Percentiles rank a stretch among this genome's conserved stretches.
phyloP scores from a whole-genome alignment of 495 filamentous ascomycete species.

The Aspergillus biplanus region DNA sequence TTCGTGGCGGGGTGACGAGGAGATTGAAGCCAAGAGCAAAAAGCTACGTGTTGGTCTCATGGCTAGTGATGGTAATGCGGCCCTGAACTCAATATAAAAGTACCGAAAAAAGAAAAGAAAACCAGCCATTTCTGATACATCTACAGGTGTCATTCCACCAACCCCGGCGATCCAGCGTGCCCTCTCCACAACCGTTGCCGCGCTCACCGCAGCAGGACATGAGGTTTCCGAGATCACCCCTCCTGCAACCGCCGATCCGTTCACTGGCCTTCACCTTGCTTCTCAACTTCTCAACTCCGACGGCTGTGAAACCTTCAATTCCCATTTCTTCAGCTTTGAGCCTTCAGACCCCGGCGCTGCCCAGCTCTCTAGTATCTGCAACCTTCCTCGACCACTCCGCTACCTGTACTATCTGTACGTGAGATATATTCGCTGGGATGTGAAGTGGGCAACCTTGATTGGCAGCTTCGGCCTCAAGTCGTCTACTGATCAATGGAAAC shows the following conservation, averaged over 20 bases:
- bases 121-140: slow-evolving; percentile 4
- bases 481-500: slow-evolving; percentile 78
- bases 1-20: slow-evolving; percentile 68
- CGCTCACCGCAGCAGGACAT: slow-evolving; percentile 72
- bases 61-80: slow-evolving; percentile 66
- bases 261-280: slow-evolving; percentile 76
- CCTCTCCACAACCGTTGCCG: slow-evolving; percentile 67
- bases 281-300: slow-evolving; percentile 87
- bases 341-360: slow-evolving; percentile 77
- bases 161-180: slow-evolving; percentile 84
- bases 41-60: slow-evolving; percentile 77
- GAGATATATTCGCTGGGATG: slow-evolving; percentile 76
- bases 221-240: slow-evolving; percentile 73
- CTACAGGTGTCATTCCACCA: slow-evolving; percentile 74
- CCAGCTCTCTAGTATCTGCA: slow-evolving; percentile 72
- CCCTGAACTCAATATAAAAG: background rate
- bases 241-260: slow-evolving; percentile 61
- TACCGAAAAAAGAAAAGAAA: background rate
- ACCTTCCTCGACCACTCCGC: slow-evolving; percentile 74
- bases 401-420: slow-evolving; percentile 90
- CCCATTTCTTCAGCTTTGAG: slow-evolving; percentile 77
- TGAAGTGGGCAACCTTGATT: slow-evolving; percentile 77
- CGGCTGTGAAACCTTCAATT: slow-evolving; percentile 79
- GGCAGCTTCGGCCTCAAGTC: slow-evolving; percentile 70
- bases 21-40: slow-evolving; percentile 59